Base-by-base conservation (phyloP, 371 early-diverging fungal species). In the Rhizopus arrhizus region DNA sequence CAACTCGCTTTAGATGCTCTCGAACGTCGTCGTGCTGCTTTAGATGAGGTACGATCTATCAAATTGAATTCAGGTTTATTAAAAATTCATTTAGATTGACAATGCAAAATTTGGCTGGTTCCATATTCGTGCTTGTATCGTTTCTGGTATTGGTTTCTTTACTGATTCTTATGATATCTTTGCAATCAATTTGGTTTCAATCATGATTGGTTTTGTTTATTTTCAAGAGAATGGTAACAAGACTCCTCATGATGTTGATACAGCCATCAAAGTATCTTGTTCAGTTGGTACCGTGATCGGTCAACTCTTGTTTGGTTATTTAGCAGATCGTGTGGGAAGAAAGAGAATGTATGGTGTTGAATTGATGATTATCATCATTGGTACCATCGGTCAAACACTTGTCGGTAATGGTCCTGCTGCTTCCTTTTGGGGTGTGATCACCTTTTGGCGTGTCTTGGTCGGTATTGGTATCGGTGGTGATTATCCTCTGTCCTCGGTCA, bases 101-200 rank as follows among this genome's bases (percentile, higher is more conserved):
- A 77, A 73, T 64, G 81, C 81, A 4, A 66, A 76, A 46, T 81
- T 81, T 65, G 81, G 81, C 60, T 91, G 91, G 91, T 91, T 91
- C 84, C 93, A 95, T 71, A 67, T 95, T 43, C 87, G 90, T 43
- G 89, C 95, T 46, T 89, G 91, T 77, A 70, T 93, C 50, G 92
- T 93, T 28, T 87, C 94, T 12, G 95, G 95, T 61, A 80, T 89
- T 47, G 94, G 95, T 53, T 93, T 92, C 82, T 92, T 90, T 69
- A 93, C 93, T 9, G 93, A 94, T 68, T 86, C 92, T 22, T 92
- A 94, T 69, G 93, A 95, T 83, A 84, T 92, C 46, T 95, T 94
- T 60, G 88, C 90, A 50, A 93, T 93, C 72, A 87, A 88, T 59
- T 69, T 93, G 59, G 91, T 89, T 38, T 83, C 92, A 3, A 72